phyloP scores from a whole-genome alignment of 768 basidiomycete species.

The Nidularia pulvinata region DNA sequence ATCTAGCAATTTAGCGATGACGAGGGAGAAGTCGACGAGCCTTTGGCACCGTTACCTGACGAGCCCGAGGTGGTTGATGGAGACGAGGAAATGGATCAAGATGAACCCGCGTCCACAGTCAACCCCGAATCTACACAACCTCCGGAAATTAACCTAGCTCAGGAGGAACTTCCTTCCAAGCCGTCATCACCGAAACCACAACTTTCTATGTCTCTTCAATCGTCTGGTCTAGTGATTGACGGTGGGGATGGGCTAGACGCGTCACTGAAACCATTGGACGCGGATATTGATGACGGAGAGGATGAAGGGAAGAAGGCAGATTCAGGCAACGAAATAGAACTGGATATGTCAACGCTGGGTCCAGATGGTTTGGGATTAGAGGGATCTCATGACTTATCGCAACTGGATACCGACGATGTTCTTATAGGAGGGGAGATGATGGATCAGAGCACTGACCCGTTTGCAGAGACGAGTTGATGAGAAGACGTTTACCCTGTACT shows the following conservation, averaged over 20 bases:
- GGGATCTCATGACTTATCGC: conserved; percentile 48
- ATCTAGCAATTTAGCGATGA: conserved; percentile 90
- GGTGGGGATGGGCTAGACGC: conserved; percentile 47
- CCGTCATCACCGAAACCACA: conserved; percentile 71
- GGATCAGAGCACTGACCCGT: conserved; percentile 62
- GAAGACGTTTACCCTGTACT: too few relatives aligned
- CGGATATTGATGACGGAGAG: conserved; percentile 29
- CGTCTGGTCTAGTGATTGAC: conserved; percentile 42
- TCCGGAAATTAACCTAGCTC: conserved; percentile 25
- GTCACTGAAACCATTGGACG: conserved; percentile 56
- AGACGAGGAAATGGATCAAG: conserved; percentile 76
- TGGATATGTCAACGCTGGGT: conserved; percentile 67
- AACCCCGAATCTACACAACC: conserved; percentile 29
- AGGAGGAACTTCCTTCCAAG: conserved; percentile 57
- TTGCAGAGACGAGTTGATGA: too few relatives aligned
- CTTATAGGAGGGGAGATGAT: conserved; percentile 63
- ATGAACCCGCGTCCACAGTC: conserved; percentile 47
- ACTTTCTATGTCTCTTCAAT: conserved; percentile 50
- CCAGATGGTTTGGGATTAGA: conserved; percentile 66
- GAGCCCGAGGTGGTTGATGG: conserved; percentile 77
- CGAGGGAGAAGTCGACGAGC: conserved; percentile 78
- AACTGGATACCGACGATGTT: conserved; percentile 50
- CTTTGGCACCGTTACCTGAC: conserved; percentile 76
- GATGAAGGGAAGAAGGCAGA: conserved; percentile 33
- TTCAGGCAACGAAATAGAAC: conserved; percentile 36